Evolutionary conservation across 2,329 filamentous ascomycete species (phyloP), one percentile per base, ranked within the genome.

Genomic region (Aspergillus felis): DNA sequence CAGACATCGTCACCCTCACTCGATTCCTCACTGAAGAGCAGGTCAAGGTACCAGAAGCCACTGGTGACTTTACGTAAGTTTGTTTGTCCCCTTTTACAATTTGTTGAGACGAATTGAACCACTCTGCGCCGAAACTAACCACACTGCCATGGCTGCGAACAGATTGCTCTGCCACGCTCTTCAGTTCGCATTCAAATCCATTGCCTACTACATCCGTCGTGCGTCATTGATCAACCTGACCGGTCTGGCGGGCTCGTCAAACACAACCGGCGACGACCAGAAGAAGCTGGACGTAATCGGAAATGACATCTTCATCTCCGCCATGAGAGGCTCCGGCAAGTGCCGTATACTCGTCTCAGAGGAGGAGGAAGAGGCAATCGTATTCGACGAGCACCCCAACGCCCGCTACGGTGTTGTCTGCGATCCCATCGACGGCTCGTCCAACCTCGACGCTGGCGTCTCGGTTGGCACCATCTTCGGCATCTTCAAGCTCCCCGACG

Each of bases 201-300:
- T 99, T 76, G 91, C 94, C 68, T 96, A 97, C 84, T 99, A 97
- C 82, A 99, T 99, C 77, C 92, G 93, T 70, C 89, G 94, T 76
- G 92, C 93, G 38, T 93, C 91, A 25, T 82, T 99, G 64, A 93
- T 97, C 80, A 96, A 96, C 82, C 86, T 99, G 61, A 95, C 91
- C 53, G 94, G 94, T 60, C 87, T 99, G 51, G 94, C 94, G 61
- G 94, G 94, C 58, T 94, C 93, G 59, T 91, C 92, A 65, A 99
- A 99, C 79, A 91, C 84, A 54, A 97, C 94, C 3, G 94, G 94
- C 64, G 94, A 99, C 76, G 94, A 97, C 75, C 94, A 99, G 77
- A 99, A 99, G 86, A 99, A 99, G 81, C 90, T 99, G 61, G 94
- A 99, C 74, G 93, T 99, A 59, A 97, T 99, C 73, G 93, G 92